Conservation (phyloP, 768 basidiomycete species). For the Naganishia friedmannii region DNA sequence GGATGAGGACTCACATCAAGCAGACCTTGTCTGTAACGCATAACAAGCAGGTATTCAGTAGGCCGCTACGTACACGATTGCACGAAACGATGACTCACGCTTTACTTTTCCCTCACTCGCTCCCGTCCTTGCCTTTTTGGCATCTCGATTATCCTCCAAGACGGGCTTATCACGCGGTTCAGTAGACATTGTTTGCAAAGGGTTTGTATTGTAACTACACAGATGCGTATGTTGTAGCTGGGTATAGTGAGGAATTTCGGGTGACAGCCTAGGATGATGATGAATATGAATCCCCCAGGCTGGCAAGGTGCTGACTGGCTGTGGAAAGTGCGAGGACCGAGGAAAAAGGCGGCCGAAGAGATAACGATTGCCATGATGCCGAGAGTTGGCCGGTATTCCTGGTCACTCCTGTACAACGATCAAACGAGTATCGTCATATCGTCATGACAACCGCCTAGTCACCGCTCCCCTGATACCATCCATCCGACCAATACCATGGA, state of each 20-base stretch:
- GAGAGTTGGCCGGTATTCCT: too few relatives aligned
- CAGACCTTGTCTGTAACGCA: slow-evolving; percentile 68
- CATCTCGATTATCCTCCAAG: slow-evolving; percentile 33
- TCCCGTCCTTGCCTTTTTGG: slow-evolving; percentile 48
- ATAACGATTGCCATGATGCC: too few relatives aligned
- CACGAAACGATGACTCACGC: slow-evolving; percentile 6
- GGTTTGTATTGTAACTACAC: neutral
- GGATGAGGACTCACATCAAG: slow-evolving; percentile 64
- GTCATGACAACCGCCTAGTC: too few relatives aligned
- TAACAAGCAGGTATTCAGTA: neutral
- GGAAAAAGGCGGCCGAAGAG: too few relatives aligned
- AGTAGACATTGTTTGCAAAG: slow-evolving; percentile 13
- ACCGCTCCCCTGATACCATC: too few relatives aligned
- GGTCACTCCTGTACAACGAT: too few relatives aligned
- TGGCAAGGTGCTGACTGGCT: too few relatives aligned
- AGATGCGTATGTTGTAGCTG: too few relatives aligned
- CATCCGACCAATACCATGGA: too few relatives aligned
- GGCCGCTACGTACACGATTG: neutral
- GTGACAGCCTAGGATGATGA: neutral
- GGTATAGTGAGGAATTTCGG: too few relatives aligned
- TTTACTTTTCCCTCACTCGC: slow-evolving; percentile 21
- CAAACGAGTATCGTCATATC: too few relatives aligned
- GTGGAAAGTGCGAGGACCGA: too few relatives aligned
- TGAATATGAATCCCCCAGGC: slow-evolving; percentile 1
- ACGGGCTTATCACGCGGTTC: slow-evolving; percentile 25